These are phyloP conservation scores for Pseudoscleropodium purum DNA, from an alignment of 225 moss, liverwort and hornwort genomes.

Conservation along the genomic window DNA sequence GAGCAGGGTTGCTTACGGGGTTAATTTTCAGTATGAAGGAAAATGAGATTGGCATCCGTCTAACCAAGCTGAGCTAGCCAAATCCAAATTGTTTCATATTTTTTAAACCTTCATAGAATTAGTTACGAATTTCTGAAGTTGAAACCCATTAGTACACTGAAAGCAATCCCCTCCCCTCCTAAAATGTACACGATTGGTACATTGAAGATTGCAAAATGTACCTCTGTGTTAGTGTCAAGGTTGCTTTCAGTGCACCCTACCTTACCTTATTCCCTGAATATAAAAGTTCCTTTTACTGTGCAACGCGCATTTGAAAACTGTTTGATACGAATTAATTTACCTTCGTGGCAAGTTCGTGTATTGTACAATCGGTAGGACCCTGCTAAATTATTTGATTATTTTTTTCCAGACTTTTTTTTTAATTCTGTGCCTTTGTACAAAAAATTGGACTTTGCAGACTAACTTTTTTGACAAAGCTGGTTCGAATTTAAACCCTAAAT, in stretches of 20 bases:
- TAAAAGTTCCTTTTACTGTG: background rate
- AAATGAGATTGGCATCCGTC: too few species aligned
- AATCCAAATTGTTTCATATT: too few species aligned
- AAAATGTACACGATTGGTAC: too few species aligned
- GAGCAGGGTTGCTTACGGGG: fast-evolving
- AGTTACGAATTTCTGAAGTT: too few species aligned
- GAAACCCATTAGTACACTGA: background rate
- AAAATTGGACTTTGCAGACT: background rate
- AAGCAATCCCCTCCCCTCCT: too few species aligned
- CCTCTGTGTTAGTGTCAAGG: too few species aligned
- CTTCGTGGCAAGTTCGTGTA: background rate
- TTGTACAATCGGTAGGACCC: background rate
- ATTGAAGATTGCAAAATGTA: too few species aligned
- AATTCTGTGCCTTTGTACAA: background rate
- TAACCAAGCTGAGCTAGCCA: too few species aligned
- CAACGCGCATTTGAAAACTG: background rate
- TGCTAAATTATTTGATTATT: too few species aligned
- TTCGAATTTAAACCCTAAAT: background rate
- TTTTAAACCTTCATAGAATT: too few species aligned
- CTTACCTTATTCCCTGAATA: background rate
- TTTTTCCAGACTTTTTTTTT: background rate
- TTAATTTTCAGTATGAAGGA: too few species aligned
- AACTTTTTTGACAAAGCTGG: background rate
- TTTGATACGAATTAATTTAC: too few species aligned
- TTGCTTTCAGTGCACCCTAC: background rate